These are phyloP conservation scores for Tagetes patula DNA, from an alignment of 129 eudicot genomes.

Conservation along the genomic window DNA sequence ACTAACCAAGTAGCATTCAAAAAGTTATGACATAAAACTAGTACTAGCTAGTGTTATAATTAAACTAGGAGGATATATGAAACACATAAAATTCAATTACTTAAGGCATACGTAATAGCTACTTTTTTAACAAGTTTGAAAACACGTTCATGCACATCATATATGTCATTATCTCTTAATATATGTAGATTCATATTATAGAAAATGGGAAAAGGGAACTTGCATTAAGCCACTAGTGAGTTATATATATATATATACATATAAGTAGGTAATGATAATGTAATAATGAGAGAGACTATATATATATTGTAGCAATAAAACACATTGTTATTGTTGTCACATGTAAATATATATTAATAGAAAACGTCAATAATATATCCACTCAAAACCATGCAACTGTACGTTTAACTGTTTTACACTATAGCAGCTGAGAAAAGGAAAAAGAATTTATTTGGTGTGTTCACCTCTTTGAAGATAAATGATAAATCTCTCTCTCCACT, in stretches of 20 bases:
- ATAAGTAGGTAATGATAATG: constrained; percentile 38
- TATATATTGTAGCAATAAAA: neutral
- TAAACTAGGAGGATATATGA: no score
- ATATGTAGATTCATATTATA: neutral
- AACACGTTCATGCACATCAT: neutral
- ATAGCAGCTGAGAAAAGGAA: constrained; percentile 20
- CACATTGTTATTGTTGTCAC: neutral
- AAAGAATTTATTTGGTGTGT: constrained; percentile 36
- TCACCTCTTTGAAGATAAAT: neutral
- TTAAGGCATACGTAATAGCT: no score
- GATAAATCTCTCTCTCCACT: neutral
- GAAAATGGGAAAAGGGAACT: neutral
- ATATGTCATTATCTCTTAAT: neutral
- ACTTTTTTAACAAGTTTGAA: neutral
- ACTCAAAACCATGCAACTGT: constrained; percentile 57
- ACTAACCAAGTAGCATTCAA: no score
- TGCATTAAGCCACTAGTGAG: neutral
- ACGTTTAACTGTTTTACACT: constrained; percentile 37
- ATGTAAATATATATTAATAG: constrained; percentile 10
- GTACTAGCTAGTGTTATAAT: no score
- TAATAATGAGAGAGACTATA: constrained; percentile 32
- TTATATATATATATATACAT: neutral
- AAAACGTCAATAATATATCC: constrained; percentile 43
- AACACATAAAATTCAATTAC: no score
- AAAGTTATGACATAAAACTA: no score